Percentiles rank a stretch among this genome's conserved stretches.
Conservation (phyloP, 73 alveolate genomes). For the Paramecium pentaurelia region DNA sequence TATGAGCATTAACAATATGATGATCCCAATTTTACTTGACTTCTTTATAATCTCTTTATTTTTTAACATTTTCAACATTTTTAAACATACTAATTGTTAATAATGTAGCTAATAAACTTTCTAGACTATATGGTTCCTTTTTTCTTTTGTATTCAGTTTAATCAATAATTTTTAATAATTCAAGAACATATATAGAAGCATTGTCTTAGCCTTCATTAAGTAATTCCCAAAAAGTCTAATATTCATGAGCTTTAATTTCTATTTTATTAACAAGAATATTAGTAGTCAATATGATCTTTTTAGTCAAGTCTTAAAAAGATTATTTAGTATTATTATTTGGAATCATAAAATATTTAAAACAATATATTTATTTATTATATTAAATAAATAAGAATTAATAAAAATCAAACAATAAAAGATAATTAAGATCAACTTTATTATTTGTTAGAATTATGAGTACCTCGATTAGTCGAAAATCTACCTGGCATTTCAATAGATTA, state of each 20-base stretch:
- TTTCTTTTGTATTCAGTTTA: conserved; percentile 13
- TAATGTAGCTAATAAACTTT: not conserved
- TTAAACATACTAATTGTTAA: conserved; percentile 30
- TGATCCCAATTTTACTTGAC: conserved; percentile 36
- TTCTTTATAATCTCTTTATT: conserved; percentile 26
- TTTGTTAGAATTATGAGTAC: not conserved
- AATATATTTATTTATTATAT: not conserved
- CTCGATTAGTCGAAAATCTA: not conserved
- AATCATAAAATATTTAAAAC: not conserved
- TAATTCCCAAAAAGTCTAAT: conserved; percentile 24
- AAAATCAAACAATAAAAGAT: not conserved
- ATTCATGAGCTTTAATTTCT: not conserved
- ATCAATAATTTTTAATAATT: conserved; percentile 33
- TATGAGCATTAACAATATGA: not conserved
- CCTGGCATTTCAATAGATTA: not conserved
- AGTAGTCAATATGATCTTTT: not conserved
- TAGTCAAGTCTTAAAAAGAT: not conserved
- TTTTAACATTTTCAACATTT: conserved; percentile 34
- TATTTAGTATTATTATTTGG: not conserved
- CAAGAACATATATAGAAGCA: conserved; percentile 9
- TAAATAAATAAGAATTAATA: not conserved
- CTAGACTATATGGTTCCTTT: not conserved
- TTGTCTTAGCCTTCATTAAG: not conserved
- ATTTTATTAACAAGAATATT: not conserved
- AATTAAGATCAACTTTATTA: not conserved